A percentile compares a stretch with the other conserved stretches of the same genome.
Conservation (phyloP, 2,329 filamentous ascomycete genomes). For the Clonostachys rhizophaga region DNA sequence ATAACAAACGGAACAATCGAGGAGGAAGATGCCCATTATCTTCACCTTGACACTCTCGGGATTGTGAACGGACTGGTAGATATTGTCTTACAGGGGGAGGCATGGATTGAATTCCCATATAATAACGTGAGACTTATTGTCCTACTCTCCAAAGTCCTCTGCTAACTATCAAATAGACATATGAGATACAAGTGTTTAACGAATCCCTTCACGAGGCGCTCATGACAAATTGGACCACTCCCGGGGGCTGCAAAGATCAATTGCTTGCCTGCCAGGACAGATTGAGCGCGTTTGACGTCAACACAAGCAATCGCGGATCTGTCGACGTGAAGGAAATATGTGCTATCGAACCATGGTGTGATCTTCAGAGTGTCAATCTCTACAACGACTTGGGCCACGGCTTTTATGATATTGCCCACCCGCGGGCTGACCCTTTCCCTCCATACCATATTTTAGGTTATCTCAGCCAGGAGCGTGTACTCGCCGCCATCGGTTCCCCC, state of each 20-base stretch:
- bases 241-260: conserved; percentile 45
- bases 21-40: conserved; percentile 37
- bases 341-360: conserved; percentile 45
- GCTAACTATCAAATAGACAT: conserved; percentile 23
- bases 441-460: conserved; percentile 56
- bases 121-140: conserved; percentile 44
- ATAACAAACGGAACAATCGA: conserved; percentile 18
- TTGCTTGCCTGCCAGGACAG: conserved; percentile 44
- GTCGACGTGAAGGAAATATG: conserved; percentile 21
- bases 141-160: not conserved
- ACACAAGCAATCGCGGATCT: conserved; percentile 30
- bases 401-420: conserved; percentile 57
- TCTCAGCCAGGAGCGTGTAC: conserved; percentile 52
- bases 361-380: conserved; percentile 46
- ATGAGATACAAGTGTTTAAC: conserved; percentile 54
- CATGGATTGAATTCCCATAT: conserved; percentile 50
- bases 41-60: conserved; percentile 56
- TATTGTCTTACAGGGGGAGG: conserved; percentile 52
- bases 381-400: conserved; percentile 51
- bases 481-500: conserved; percentile 55
- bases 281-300: conserved; percentile 46
- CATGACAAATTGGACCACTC: conserved; percentile 18
- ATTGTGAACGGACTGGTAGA: conserved; percentile 70
- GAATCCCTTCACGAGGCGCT: conserved; percentile 26
- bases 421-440: conserved; percentile 55